These are phyloP conservation scores for Suhomyces bribrorum DNA, from an alignment of 1,139 yeast species.

Conservation along the genomic window DNA sequence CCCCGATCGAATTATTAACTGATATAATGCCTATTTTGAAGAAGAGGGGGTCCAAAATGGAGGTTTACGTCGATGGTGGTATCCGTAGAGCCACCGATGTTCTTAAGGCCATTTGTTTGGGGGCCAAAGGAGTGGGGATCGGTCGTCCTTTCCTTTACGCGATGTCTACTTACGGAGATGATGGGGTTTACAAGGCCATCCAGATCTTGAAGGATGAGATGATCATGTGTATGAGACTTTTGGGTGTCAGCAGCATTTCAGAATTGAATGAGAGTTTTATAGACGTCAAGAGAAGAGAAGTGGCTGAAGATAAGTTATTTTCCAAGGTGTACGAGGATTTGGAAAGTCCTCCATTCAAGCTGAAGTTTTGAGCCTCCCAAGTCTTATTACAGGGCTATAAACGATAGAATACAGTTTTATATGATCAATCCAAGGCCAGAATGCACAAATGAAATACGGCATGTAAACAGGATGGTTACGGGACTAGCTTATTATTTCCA, in stretches of 20 bases:
- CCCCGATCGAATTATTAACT: slow-evolving; percentile 68
- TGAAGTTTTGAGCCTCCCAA: slow-evolving; percentile 6
- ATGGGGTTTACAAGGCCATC: slow-evolving; percentile 77
- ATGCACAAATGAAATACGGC: too few relatives aligned
- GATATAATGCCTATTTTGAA: slow-evolving; percentile 61
- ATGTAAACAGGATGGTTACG: too few relatives aligned
- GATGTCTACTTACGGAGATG: slow-evolving; percentile 71
- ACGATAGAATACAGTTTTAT: too few relatives aligned
- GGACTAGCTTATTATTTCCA: too few relatives aligned
- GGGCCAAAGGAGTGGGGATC: slow-evolving; percentile 72
- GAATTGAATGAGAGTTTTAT: slow-evolving; percentile 56
- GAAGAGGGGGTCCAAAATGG: slow-evolving; percentile 46
- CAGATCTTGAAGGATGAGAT: slow-evolving; percentile 79
- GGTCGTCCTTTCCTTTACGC: slow-evolving; percentile 76
- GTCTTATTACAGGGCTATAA: too few relatives aligned
- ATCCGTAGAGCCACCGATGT: slow-evolving; percentile 71
- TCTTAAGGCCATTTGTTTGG: slow-evolving; percentile 64
- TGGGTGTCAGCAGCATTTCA: slow-evolving; percentile 70
- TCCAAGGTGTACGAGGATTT: slow-evolving; percentile 42
- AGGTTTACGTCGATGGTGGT: slow-evolving; percentile 65
- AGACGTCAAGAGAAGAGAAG: slow-evolving; percentile 29
- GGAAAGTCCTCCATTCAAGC: slow-evolving; percentile 34
- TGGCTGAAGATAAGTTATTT: slow-evolving; percentile 41
- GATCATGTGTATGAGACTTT: slow-evolving; percentile 82
- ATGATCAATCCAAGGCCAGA: too few relatives aligned